Evolutionary conservation across 129 eudicot species (phyloP).

Genomic region (Helianthus annuus): HanXRQr2.0-SUNRISE NC_035448.2:71429189-71429688

Average conservation of each 20-base stretch:
- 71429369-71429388: background rate
- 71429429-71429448: slow-evolving; percentile 94
- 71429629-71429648: background rate
- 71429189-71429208: background rate
- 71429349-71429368: slow-evolving; percentile 10
- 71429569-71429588: background rate
- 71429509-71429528: slow-evolving; percentile 50
- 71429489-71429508: slow-evolving; percentile 90
- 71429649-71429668: slow-evolving; percentile 87
- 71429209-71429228: background rate
- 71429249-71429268: slow-evolving; percentile 70
- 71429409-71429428: slow-evolving; percentile 41
- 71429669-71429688: slow-evolving; percentile 96
- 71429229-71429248: slow-evolving; percentile 7
- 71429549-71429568: too few relatives aligned
- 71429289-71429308: slow-evolving; percentile 93
- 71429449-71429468: slow-evolving; percentile 75
- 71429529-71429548: background rate
- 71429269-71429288: slow-evolving; percentile 81
- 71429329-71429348: background rate
- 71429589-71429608: background rate
- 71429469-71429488: slow-evolving; percentile 51
- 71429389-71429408: too few relatives aligned
- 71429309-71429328: slow-evolving; percentile 54
- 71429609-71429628: background rate